Conservation (phyloP, 495 filamentous ascomycete species). For the Friedmanniomyces simplex region DNA sequence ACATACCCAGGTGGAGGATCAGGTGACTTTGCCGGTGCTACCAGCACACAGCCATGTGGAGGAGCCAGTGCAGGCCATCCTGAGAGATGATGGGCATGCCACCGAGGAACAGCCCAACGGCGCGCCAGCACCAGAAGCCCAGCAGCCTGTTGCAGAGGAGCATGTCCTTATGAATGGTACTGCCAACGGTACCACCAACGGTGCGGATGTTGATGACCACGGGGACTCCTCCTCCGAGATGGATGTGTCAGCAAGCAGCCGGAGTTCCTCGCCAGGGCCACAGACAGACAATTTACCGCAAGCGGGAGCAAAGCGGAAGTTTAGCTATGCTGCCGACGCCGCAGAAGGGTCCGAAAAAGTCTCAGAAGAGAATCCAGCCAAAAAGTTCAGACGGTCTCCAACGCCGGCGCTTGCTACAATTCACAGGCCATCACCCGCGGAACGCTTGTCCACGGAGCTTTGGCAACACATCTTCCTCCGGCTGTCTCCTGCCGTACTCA, state of each 20-base stretch:
- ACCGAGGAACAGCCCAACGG: neutral
- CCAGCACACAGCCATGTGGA: neutral
- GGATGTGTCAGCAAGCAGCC: slow-evolving; percentile 1
- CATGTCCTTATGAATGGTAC: neutral
- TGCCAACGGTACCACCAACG: no score
- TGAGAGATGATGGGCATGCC: neutral
- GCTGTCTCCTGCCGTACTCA: slow-evolving; percentile 24
- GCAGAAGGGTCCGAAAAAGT: neutral
- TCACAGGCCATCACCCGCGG: neutral
- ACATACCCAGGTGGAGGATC: no score
- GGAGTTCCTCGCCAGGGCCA: neutral
- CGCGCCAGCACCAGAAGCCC: neutral
- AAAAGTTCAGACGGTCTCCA: neutral
- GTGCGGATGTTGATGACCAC: neutral
- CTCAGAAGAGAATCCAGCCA: neutral
- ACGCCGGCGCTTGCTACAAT: neutral
- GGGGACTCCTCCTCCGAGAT: neutral
- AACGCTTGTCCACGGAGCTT: slow-evolving; percentile 21
- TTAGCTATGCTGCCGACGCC: neutral
- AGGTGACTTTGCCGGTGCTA: no score
- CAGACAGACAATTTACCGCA: neutral
- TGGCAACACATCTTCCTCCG: slow-evolving; percentile 33
- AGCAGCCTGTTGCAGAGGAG: neutral
- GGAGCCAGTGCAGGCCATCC: neutral
- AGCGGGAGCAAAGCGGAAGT: neutral